phyloP scores from a whole-genome alignment of 805 yeast genomes.

The Diddensiella santjacobensis region DNA sequence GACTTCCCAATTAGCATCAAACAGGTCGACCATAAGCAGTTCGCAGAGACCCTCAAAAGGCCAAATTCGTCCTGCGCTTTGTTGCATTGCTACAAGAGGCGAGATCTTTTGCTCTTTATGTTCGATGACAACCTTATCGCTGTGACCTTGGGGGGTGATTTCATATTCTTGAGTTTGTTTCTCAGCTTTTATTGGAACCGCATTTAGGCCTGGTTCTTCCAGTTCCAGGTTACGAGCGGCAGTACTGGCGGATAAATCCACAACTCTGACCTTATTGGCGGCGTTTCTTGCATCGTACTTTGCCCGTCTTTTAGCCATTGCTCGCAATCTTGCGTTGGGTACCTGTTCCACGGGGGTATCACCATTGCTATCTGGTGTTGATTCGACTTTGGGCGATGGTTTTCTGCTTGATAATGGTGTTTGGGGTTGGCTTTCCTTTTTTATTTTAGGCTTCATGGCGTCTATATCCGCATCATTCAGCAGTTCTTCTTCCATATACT shows the following conservation, averaged over 20 bases:
- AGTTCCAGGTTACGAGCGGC: conserved; percentile 28
- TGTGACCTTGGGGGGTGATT: conserved; percentile 75
- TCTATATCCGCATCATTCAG: conserved; percentile 32
- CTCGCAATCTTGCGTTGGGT: conserved; percentile 86
- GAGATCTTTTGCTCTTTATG: conserved; percentile 59
- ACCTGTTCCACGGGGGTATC: conserved; percentile 29
- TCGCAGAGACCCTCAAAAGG: conserved; percentile 93
- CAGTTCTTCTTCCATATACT: conserved; percentile 36
- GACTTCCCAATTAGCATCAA: conserved; percentile 86
- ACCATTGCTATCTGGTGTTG: conserved; percentile 19
- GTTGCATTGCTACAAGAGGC: conserved; percentile 66
- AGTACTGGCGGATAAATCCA: conserved; percentile 30
- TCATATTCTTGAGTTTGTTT: conserved; percentile 38
- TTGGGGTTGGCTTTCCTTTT: conserved; percentile 9
- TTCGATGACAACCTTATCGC: conserved; percentile 80
- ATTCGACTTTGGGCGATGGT: conserved; percentile 6
- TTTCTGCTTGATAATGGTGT: conserved; percentile 8
- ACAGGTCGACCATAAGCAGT: conserved; percentile 69
- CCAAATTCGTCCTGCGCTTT: conserved; percentile 78
- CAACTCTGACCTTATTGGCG: conserved; percentile 40
- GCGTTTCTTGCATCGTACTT: conserved; percentile 44
- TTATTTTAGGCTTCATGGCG: conserved; percentile 16
- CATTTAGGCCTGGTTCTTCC: conserved; percentile 27
- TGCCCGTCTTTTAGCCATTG: conserved; percentile 48
- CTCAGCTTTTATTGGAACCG: conserved; percentile 34